Evolutionary conservation across 169 alveolate species (phyloP).

Genomic region (Toxoplasma gondii): DNA sequence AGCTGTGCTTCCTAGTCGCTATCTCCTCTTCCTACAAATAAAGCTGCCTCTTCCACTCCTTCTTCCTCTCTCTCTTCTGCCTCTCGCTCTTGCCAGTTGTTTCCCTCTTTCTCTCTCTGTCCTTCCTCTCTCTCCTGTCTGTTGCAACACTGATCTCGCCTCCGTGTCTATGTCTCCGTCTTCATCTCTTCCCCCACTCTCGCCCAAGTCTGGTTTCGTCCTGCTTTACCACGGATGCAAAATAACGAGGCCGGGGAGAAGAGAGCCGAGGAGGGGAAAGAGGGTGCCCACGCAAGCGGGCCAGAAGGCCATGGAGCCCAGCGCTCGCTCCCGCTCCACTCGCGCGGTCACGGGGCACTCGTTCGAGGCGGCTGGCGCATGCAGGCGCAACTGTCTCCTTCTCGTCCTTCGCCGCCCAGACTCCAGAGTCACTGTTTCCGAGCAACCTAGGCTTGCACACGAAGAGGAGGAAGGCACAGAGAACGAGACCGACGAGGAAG

Average conservation of each 20-base stretch:
- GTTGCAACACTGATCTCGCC: neutral
- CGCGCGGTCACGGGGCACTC: neutral
- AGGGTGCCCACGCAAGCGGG: neutral
- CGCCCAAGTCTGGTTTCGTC: neutral
- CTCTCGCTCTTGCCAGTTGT: neutral
- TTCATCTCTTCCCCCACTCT: neutral
- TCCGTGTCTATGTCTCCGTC: neutral
- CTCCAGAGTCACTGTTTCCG: too few species aligned
- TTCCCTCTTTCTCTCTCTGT: neutral
- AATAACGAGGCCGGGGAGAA: conserved; percentile 29
- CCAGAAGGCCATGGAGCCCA: neutral
- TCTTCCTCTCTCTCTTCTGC: too few species aligned
- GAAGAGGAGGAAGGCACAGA: too few species aligned
- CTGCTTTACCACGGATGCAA: conserved; percentile 21
- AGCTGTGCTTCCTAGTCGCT: too few species aligned
- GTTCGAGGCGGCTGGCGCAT: neutral
- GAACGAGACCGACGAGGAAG: too few species aligned
- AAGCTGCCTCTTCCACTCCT: too few species aligned
- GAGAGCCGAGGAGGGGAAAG: neutral
- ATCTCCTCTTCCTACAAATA: too few species aligned
- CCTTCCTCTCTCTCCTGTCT: neutral
- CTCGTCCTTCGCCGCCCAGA: neutral
- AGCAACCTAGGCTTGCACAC: too few species aligned
- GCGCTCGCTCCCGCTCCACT: neutral
- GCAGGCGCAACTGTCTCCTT: neutral